Conservation (phyloP, 2,329 filamentous ascomycete species). For the Colletotrichum limetticola region DNA sequence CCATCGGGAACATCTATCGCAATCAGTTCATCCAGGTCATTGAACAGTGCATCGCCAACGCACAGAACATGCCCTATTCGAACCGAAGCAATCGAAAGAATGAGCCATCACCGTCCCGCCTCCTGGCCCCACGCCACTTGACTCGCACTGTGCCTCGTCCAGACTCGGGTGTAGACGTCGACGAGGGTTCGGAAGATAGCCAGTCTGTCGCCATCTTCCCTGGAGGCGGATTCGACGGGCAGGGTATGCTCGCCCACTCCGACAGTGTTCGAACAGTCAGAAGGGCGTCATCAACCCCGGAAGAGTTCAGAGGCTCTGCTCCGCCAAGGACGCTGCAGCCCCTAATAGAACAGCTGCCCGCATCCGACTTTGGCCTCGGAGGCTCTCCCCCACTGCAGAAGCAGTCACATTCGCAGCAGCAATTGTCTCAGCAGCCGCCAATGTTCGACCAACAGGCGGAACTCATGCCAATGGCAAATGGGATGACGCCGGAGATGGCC, state of each 20-base stretch:
- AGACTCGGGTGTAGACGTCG: constrained; percentile 51
- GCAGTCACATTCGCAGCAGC: constrained; percentile 2
- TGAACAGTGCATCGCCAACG: constrained; percentile 47
- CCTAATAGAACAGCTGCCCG: constrained; percentile 28
- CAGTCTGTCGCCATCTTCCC: constrained; percentile 23
- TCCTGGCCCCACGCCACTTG: constrained; percentile 38
- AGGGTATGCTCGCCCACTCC: constrained; percentile 38
- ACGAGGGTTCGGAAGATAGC: constrained; percentile 50
- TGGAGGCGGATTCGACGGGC: constrained; percentile 6
- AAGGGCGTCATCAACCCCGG: constrained; percentile 29
- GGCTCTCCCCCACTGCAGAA: not conserved
- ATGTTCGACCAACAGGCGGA: not conserved
- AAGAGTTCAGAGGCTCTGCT: constrained; percentile 26
- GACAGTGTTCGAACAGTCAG: constrained; percentile 46
- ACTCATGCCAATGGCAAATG: constrained; percentile 3
- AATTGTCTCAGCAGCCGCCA: constrained; percentile 1
- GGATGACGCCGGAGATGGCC: constrained; percentile 27
- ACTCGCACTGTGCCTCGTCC: constrained; percentile 44
- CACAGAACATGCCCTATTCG: constrained; percentile 50
- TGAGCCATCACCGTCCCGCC: constrained; percentile 38
- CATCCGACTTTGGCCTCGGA: not conserved
- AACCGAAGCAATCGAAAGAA: constrained; percentile 54
- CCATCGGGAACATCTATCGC: constrained; percentile 50
- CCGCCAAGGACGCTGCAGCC: constrained; percentile 24
- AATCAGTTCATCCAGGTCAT: constrained; percentile 53